Conservation (phyloP, 1,284 basidiomycete species). For the Pterulicium gracile region DNA sequence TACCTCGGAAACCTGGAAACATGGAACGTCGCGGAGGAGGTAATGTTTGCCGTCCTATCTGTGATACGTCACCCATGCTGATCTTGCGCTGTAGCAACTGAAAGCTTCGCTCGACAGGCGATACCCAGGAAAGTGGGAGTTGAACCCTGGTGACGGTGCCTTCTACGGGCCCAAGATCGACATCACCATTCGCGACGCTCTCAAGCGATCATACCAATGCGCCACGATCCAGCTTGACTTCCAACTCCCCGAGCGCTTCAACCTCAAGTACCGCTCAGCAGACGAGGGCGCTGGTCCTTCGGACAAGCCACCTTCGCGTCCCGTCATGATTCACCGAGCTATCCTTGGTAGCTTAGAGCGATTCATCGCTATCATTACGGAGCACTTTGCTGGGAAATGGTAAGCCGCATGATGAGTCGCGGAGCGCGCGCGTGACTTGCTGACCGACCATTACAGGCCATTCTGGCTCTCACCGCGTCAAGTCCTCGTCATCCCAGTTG, state of each 20-base stretch:
- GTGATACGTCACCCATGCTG: conserved; percentile 7
- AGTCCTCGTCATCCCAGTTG: conserved; percentile 90
- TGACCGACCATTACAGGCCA: conserved; percentile 41
- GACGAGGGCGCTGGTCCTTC: conserved; percentile 44
- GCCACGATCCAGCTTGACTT: conserved; percentile 99
- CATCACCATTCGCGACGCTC: conserved; percentile 92
- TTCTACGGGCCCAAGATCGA: conserved; percentile 98
- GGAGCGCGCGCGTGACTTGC: conserved; percentile 2
- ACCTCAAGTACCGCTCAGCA: conserved; percentile 82
- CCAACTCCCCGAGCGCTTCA: conserved; percentile 97
- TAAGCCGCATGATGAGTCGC: conserved; percentile 21
- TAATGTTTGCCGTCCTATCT: conserved; percentile 21
- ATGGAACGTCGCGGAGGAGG: conserved; percentile 83
- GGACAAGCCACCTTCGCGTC: conserved; percentile 57
- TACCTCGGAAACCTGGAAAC: conserved; percentile 84
- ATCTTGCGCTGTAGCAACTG: conserved; percentile 51
- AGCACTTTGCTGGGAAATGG: conserved; percentile 98
- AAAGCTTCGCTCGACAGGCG: conserved; percentile 77
- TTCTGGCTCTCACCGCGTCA: conserved; percentile 98
- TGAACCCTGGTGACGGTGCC: conserved; percentile 95
- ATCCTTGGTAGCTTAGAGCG: conserved; percentile 92
- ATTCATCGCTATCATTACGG: conserved; percentile 96
- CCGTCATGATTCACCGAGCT: conserved; percentile 98
- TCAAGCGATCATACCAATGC: conserved; percentile 92
- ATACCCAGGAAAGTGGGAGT: conserved; percentile 86